phyloP scores from a whole-genome alignment of 345 rosid genomes.

The Sisymbrium irio region DNA sequence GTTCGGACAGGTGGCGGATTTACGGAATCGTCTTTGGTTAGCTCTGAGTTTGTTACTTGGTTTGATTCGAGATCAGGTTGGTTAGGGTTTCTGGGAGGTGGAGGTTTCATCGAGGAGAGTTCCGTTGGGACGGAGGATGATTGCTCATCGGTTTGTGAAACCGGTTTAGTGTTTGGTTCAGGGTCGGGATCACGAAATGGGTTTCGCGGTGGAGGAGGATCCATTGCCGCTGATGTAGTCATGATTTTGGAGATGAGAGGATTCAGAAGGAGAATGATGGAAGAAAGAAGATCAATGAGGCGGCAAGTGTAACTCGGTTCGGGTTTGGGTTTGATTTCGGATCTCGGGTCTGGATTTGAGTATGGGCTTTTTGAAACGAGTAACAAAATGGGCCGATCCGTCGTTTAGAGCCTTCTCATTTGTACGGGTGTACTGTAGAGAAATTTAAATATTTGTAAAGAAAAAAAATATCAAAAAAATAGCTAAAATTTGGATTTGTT shows the following conservation, averaged over 20 bases:
- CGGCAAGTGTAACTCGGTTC: constrained; percentile 13
- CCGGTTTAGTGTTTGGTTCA: not conserved
- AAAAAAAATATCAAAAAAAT: too few species aligned
- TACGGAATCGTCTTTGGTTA: constrained; percentile 10
- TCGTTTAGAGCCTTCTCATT: too few species aligned
- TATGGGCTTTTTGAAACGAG: too few species aligned
- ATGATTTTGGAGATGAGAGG: constrained; percentile 6
- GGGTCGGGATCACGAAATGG: constrained; percentile 23
- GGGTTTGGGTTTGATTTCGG: not conserved
- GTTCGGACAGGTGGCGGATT: constrained; percentile 12
- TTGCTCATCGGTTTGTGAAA: constrained; percentile 20
- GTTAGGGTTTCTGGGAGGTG: constrained; percentile 41
- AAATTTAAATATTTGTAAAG: too few species aligned
- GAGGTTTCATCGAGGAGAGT: constrained; percentile 39
- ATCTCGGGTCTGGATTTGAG: not conserved
- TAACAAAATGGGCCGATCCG: too few species aligned
- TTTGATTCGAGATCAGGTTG: constrained; percentile 13
- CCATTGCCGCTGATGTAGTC: constrained; percentile 47
- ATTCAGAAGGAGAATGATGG: not conserved
- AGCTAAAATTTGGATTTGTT: too few species aligned
- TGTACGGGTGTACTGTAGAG: too few species aligned
- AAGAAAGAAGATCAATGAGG: constrained; percentile 11
- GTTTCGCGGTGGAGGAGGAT: constrained; percentile 58
- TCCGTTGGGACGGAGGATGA: constrained; percentile 8
- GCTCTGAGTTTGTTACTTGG: not conserved